These are phyloP conservation scores for Colletotrichum melonis DNA, from an alignment of 2,329 filamentous ascomycete species.

Conservation along the genomic window DNA sequence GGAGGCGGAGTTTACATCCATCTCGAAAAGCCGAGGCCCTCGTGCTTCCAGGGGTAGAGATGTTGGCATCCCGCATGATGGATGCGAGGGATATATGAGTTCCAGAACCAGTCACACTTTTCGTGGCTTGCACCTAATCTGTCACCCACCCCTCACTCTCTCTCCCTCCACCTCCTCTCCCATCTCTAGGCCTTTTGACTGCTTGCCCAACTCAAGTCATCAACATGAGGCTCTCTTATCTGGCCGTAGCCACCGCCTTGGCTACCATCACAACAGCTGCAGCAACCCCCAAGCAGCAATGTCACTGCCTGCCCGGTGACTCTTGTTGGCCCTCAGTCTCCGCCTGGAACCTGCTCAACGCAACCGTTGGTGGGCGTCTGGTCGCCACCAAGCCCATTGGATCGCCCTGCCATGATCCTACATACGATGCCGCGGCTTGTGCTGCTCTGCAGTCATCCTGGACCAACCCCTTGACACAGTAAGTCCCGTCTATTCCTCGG, in stretches of 20 bases:
- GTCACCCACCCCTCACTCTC: background rate
- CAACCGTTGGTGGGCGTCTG: slow-evolving; percentile 60
- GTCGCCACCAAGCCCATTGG: slow-evolving; percentile 65
- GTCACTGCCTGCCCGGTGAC: slow-evolving; percentile 63
- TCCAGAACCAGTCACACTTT: slow-evolving; percentile 8
- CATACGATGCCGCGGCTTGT: slow-evolving; percentile 58
- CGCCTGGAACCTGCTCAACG: slow-evolving; percentile 63
- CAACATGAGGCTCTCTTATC: slow-evolving; percentile 32
- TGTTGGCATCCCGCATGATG: background rate
- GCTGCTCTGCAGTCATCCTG: slow-evolving; percentile 48
- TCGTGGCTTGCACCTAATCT: background rate
- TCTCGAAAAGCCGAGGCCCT: background rate
- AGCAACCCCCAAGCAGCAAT: slow-evolving; percentile 39
- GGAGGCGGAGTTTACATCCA: background rate
- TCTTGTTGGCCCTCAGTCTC: slow-evolving; percentile 61
- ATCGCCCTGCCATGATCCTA: slow-evolving; percentile 61
- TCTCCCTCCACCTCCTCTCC: background rate
- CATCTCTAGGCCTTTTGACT: slow-evolving; percentile 11
- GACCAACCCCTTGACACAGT: slow-evolving; percentile 49
- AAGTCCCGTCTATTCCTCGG: slow-evolving; percentile 28
- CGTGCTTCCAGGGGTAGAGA: background rate
- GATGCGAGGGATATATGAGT: slow-evolving; percentile 31
- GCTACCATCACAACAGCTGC: slow-evolving; percentile 26
- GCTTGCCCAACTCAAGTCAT: slow-evolving; percentile 29
- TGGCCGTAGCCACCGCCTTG: slow-evolving; percentile 35